These are phyloP conservation scores for Hanseniaspora singularis DNA, from an alignment of 805 yeast genomes.

Conservation along the genomic window DNA sequence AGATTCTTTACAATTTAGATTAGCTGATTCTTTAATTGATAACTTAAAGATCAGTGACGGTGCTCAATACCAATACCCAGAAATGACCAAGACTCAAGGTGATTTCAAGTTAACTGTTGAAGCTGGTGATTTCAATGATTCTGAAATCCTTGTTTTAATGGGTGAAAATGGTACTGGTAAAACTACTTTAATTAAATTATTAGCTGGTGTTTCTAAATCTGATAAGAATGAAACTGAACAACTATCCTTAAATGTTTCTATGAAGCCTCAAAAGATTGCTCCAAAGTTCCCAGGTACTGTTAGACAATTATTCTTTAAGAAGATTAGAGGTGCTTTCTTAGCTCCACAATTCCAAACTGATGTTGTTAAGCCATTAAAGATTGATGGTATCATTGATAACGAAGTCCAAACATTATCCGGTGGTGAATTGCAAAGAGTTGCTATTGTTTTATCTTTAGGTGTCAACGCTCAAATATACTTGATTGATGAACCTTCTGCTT, in stretches of 20 bases:
- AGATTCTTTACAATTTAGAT: slow-evolving; percentile 86
- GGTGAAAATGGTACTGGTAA: slow-evolving; percentile 99
- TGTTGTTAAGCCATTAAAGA: slow-evolving; percentile 87
- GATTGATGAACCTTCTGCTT: slow-evolving; percentile 98
- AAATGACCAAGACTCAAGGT: slow-evolving; percentile 85
- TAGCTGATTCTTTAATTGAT: slow-evolving; percentile 60
- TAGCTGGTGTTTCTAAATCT: slow-evolving; percentile 87
- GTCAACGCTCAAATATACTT: slow-evolving; percentile 88
- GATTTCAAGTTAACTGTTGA: slow-evolving; percentile 79
- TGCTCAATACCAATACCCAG: slow-evolving; percentile 64
- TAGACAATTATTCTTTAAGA: slow-evolving; percentile 91
- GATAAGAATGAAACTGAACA: slow-evolving; percentile 67
- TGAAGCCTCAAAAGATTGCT: slow-evolving; percentile 99
- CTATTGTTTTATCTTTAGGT: slow-evolving; percentile 91
- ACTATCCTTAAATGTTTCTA: slow-evolving; percentile 82
- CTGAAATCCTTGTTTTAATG: slow-evolving; percentile 97
- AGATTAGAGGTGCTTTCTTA: slow-evolving; percentile 84
- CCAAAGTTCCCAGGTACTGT: slow-evolving; percentile 99
- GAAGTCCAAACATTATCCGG: slow-evolving; percentile 97
- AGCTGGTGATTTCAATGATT: slow-evolving; percentile 84
- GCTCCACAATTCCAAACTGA: slow-evolving; percentile 97
- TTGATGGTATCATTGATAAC: slow-evolving; percentile 90
- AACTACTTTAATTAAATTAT: slow-evolving; percentile 88
- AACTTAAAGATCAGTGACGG: slow-evolving; percentile 68
- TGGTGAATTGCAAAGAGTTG: slow-evolving; percentile 99